A percentile compares a stretch with the other conserved stretches of the same genome.
Conservation (phyloP, 2,329 filamentous ascomycete genomes). For the Diaporthe vexans region DNA sequence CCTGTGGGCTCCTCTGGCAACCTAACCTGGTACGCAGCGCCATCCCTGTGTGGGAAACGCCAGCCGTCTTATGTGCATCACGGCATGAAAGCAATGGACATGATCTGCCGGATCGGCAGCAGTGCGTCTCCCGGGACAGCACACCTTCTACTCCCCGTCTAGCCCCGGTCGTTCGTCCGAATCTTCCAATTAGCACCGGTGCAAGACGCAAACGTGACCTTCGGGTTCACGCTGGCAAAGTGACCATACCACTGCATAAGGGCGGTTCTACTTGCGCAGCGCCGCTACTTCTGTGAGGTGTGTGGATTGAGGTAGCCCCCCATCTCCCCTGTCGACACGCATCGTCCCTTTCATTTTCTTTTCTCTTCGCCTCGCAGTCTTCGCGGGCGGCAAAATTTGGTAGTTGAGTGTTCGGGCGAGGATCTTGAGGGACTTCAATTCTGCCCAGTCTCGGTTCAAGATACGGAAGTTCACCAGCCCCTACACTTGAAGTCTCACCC, state of each 20-base stretch:
- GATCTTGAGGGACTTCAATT: neutral
- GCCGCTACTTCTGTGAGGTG: constrained; percentile 1
- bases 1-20: neutral
- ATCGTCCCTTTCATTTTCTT: neutral
- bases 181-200: constrained; percentile 10
- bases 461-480: too few species aligned
- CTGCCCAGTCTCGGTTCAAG: too few species aligned
- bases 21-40: constrained; percentile 6
- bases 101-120: constrained; percentile 30
- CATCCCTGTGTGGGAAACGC: constrained; percentile 15
- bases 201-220: neutral
- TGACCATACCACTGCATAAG: constrained; percentile 9
- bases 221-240: neutral
- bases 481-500: neutral
- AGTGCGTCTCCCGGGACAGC: constrained; percentile 15
- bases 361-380: neutral
- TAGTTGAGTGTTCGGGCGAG: neutral
- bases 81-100: constrained; percentile 12
- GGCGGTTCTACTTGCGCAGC: neutral
- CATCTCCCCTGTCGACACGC: neutral
- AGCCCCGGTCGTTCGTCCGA: constrained; percentile 27
- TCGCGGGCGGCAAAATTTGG: neutral
- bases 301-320: constrained; percentile 1
- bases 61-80: constrained; percentile 25
- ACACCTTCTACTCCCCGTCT: constrained; percentile 8